Evolutionary conservation across 306 rosid genomes (phyloP), one percentile per base, ranked within the genome.

Genomic region (Adenanthera pavonina): DNA sequence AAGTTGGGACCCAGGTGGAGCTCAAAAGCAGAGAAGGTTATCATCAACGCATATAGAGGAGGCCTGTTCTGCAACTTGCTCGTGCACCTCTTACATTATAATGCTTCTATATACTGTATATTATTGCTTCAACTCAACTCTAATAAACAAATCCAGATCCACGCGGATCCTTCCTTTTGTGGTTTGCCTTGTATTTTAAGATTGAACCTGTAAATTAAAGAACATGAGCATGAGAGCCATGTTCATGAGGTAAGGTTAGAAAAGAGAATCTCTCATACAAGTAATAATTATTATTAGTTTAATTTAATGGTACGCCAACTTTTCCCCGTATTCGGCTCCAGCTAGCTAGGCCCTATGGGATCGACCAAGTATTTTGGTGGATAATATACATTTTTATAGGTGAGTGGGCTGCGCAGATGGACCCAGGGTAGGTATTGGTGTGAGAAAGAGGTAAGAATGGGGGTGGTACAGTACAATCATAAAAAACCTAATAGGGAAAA

Each of bases 181-280:
- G 72, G 36, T 75, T 86, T 78, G 72, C 49, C 83, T 83, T 88
- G 83, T 78, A 76, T 80, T 62, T 74, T 69, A 86, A 80, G 90
- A 81, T 71, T 81, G 72, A 80, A 75, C 30, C 30, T 48, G 49
- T 66, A 38, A 59, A 25, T 25, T 25, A 25, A 57, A 59, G 36
- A 82, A 52, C 69, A 38, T 70, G 77, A 66, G 10, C 69, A 43
- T 48, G 57, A 73, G 57, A 81, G 41, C 78, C 81, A 81, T 78
- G 78, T 81, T 85, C 65, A 1, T 6, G 46, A 43, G 8, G 7
- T 69, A 53, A 34, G 49, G 33, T 35, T 2, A 14, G 33, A 38
- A 34, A 47, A 60, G 67, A 30, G 67, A 6, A 66, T 66, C 8
- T 33, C 49, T 17, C 72, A n/a, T 64, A 14, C 30, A 25, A 25